Conservation (phyloP, 441 rosid genomes). For the Omphalea diandra region DNA sequence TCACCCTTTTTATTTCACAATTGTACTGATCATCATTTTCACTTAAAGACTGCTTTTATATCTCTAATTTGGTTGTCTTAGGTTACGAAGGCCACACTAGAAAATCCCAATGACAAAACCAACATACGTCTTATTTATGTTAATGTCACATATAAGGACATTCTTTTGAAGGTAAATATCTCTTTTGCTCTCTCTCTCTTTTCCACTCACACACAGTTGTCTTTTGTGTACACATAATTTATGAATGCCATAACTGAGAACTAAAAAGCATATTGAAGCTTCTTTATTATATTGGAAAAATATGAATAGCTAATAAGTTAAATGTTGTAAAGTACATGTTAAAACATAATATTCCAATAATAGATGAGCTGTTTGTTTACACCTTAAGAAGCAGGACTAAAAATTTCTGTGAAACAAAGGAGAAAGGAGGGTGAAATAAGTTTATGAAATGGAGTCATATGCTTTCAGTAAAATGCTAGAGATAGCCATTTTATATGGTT, state of each 20-base stretch:
- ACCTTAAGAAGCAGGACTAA: not conserved
- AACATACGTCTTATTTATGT: conserved; percentile 80
- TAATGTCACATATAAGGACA: conserved; percentile 76
- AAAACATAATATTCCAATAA: not conserved
- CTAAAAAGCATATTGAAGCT: not conserved
- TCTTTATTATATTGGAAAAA: not conserved
- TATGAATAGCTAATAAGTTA: not conserved
- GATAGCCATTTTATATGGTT: not conserved
- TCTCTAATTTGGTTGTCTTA: conserved; percentile 18
- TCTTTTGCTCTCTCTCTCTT: not conserved
- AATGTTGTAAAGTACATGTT: not conserved
- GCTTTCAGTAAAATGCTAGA: not conserved
- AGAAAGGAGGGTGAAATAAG: not conserved
- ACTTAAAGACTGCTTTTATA: conserved; percentile 6
- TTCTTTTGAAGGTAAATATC: conserved; percentile 68
- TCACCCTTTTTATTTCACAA: not conserved
- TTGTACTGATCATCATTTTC: not conserved
- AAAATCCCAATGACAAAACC: conserved; percentile 78
- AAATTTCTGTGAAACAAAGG: not conserved
- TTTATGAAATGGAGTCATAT: not conserved
- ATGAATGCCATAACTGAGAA: not conserved
- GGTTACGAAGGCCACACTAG: conserved; percentile 88
- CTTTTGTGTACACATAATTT: not conserved
- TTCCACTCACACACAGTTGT: not conserved
- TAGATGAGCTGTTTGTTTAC: not conserved